These are phyloP conservation scores for Mycosarcoma mackinlayi DNA, from an alignment of 1,284 basidiomycete species.

Conservation along the genomic window DNA sequence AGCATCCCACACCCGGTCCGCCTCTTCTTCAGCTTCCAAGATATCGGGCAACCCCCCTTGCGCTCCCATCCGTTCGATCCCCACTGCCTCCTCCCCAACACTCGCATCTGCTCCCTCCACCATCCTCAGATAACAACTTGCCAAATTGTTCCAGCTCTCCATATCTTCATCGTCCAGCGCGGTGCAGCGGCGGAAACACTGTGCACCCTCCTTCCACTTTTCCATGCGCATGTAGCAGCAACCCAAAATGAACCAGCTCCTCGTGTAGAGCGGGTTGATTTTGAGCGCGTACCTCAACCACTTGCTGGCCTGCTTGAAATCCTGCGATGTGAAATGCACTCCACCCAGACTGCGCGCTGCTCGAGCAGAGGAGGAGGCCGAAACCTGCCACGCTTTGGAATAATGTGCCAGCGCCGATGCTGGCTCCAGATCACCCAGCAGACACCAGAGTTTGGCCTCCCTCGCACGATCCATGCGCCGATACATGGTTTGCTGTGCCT, in stretches of 20 bases:
- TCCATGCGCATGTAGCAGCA: slow-evolving; percentile 85
- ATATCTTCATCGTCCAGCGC: slow-evolving; percentile 93
- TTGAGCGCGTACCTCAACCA: slow-evolving; percentile 78
- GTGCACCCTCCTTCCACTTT: slow-evolving; percentile 79
- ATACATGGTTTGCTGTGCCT: slow-evolving; percentile 70
- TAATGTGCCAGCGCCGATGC: slow-evolving; percentile 79
- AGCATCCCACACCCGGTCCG: slow-evolving; percentile 40
- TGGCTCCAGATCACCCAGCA: slow-evolving; percentile 88
- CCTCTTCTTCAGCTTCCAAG: slow-evolving; percentile 49
- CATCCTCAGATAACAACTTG: slow-evolving; percentile 83
- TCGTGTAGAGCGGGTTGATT: slow-evolving; percentile 87
- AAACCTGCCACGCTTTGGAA: slow-evolving; percentile 84
- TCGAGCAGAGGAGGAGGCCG: slow-evolving; percentile 81
- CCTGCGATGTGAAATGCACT: slow-evolving; percentile 78
- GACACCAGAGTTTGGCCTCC: slow-evolving; percentile 93
- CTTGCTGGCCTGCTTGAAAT: slow-evolving; percentile 76
- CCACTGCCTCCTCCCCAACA: slow-evolving; percentile 29
- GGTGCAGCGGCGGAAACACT: slow-evolving; percentile 87
- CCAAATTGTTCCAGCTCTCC: slow-evolving; percentile 98
- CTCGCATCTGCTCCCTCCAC: slow-evolving; percentile 35
- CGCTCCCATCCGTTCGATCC: slow-evolving; percentile 36
- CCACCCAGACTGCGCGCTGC: slow-evolving; percentile 91
- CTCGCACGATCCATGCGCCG: slow-evolving; percentile 76
- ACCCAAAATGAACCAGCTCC: slow-evolving; percentile 95
- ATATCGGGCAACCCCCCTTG: slow-evolving; percentile 37